These are phyloP conservation scores for Serpula lacrymans DNA, from an alignment of 768 basidiomycete genomes.

Conservation along the genomic window DNA sequence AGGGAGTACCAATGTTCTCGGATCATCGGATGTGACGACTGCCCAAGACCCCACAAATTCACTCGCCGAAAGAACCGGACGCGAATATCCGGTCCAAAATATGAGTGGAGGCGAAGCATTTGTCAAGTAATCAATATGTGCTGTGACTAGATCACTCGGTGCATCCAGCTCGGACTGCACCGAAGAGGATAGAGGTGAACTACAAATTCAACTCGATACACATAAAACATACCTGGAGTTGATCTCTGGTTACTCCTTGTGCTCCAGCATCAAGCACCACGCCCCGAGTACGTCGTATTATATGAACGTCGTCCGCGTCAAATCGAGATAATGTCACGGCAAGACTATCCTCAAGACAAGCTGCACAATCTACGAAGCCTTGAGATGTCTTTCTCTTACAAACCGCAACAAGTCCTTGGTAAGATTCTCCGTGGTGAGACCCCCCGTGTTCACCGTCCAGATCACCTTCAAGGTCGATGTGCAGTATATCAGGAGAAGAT, in stretches of 20 bases:
- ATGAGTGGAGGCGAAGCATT: slow-evolving; percentile 50
- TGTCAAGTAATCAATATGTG: slow-evolving; percentile 40
- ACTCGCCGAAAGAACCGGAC: slow-evolving; percentile 54
- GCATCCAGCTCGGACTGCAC: background rate
- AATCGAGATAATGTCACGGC: slow-evolving; percentile 18
- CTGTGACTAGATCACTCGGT: slow-evolving; percentile 19
- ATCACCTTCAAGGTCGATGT: slow-evolving; percentile 12
- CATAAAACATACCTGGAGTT: slow-evolving; percentile 28
- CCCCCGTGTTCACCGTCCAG: slow-evolving; percentile 9
- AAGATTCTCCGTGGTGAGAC: slow-evolving; percentile 44
- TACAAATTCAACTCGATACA: no score
- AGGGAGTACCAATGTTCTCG: slow-evolving; percentile 49
- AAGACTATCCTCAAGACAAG: slow-evolving; percentile 24
- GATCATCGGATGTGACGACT: slow-evolving; percentile 47
- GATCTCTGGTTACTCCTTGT: slow-evolving; percentile 24
- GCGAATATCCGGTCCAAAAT: slow-evolving; percentile 67
- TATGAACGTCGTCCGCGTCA: slow-evolving; percentile 14
- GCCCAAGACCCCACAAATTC: slow-evolving; percentile 52
- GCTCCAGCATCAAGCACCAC: slow-evolving; percentile 12
- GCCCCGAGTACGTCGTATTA: slow-evolving; percentile 15
- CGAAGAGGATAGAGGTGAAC: slow-evolving; percentile 4
- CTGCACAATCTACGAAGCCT: slow-evolving; percentile 29
- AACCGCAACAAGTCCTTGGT: slow-evolving; percentile 42
- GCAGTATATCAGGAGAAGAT: slow-evolving; percentile 8
- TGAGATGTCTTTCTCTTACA: slow-evolving; percentile 35